Conservation (phyloP, 2,329 filamentous ascomycete genomes). For the Claviceps purpurea region DNA sequence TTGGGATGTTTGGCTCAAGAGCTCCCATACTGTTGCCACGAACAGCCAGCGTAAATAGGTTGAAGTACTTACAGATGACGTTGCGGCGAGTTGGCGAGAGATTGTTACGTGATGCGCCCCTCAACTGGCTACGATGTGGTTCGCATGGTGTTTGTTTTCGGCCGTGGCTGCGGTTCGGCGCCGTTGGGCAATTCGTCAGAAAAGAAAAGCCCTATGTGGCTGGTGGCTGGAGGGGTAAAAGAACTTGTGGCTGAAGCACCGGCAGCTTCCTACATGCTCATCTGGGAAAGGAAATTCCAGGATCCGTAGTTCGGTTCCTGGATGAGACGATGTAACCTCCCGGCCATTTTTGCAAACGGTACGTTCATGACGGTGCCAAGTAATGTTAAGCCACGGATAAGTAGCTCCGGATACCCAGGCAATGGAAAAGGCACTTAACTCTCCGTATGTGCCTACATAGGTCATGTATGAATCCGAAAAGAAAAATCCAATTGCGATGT, state of each 20-base stretch:
- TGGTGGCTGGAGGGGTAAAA: background rate
- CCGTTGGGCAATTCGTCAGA: constrained; percentile 1
- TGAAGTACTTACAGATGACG: background rate
- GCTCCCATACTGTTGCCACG: background rate
- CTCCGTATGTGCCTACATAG: too few species aligned
- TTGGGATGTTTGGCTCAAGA: background rate
- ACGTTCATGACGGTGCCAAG: background rate
- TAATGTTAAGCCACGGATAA: background rate
- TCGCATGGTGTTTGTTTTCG: background rate
- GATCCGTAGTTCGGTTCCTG: background rate
- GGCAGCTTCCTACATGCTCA: background rate
- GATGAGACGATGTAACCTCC: background rate
- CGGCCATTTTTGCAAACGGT: background rate
- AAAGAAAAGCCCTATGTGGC: background rate
- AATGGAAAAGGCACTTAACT: too few species aligned
- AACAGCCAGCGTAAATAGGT: background rate
- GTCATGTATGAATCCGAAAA: too few species aligned
- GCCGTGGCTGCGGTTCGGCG: background rate
- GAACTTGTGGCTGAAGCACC: background rate
- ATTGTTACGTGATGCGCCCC: background rate
- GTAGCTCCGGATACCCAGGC: background rate
- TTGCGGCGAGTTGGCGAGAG: background rate
- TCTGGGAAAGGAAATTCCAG: background rate
- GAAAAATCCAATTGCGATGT: background rate
- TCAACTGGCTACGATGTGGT: background rate